phyloP scores from a whole-genome alignment of 345 rosid genomes.

The Garcia nutans region DNA sequence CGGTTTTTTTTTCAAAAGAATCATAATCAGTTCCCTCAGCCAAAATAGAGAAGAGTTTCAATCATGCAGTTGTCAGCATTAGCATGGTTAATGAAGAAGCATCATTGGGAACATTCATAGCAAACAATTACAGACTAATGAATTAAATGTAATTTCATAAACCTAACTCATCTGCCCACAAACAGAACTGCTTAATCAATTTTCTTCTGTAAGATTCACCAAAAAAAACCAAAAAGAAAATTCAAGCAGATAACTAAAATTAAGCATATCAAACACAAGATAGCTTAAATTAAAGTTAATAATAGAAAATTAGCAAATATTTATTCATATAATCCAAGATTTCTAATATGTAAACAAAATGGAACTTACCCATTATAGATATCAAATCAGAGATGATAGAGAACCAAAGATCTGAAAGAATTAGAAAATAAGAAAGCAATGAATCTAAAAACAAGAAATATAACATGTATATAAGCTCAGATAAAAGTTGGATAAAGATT shows the following conservation, averaged over 20 bases:
- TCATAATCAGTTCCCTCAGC: conserved; percentile 38
- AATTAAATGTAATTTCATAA: too few relatives aligned
- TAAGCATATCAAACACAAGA: too few relatives aligned
- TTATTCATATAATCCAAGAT: too few relatives aligned
- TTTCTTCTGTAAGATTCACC: background rate
- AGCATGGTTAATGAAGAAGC: conserved; percentile 46
- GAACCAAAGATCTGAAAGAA: background rate
- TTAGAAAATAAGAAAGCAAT: background rate
- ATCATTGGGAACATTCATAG: conserved; percentile 45
- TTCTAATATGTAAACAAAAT: too few relatives aligned
- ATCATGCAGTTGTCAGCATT: conserved; percentile 48
- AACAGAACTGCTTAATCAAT: too few relatives aligned
- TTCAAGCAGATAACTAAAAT: too few relatives aligned
- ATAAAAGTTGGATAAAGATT: conserved; percentile 11
- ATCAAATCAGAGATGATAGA: background rate
- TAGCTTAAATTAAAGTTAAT: too few relatives aligned
- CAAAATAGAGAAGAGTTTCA: conserved; percentile 13
- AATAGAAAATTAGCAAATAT: too few relatives aligned
- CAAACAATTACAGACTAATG: too few relatives aligned
- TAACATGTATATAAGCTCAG: conserved; percentile 6
- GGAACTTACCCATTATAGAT: background rate
- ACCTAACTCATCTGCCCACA: too few relatives aligned
- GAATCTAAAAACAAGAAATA: background rate
- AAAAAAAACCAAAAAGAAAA: too few relatives aligned
- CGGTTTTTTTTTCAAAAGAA: background rate